Base-by-base conservation (phyloP, 805 yeast species). In the Yarrowia divulgata region DNA sequence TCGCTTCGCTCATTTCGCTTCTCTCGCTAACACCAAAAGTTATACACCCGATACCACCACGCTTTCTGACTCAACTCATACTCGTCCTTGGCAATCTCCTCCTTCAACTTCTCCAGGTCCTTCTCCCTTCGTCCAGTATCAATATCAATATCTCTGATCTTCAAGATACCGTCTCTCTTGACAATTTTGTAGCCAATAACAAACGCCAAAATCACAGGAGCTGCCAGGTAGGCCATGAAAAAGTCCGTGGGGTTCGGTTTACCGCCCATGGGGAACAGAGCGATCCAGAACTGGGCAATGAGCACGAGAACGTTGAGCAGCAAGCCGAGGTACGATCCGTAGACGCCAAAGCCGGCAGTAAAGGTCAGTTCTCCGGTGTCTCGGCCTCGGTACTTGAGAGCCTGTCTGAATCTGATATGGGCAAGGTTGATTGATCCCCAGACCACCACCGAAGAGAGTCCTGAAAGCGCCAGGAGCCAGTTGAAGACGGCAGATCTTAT, bases 321-420 rank as follows among this genome's bases (percentile, higher is more conserved):
- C 13, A 54, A 32, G 10, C 60, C 60, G 13, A 54, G 35, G 13
- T 54, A 54, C 8, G 45, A 37, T 14, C 60, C 60, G 14, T 54
- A 54, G 18, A 54, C 60, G 19, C 60, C 60, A 54, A 54, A 54
- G 0, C 60, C 60, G 4, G 60, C 60, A 0, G 60, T 14, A 18
- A 54, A 54, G 9, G 60, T 54, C 60, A 54, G 19, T 23, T 54
- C 60, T 1, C 45, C 19, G 9, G 34, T 54, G 14, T 54, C 43
- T 54, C 60, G 18, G 13, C 60, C 60, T 39, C 60, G 16, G 45
- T 54, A 54, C 45, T 37, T 39, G 35, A 54, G 60, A 8, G 60
- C 60, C 45, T 54, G 60, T 39, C 60, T 19, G 60, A 54, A 54
- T 39, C 60, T 19, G 45, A 54, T 54, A 12, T 54, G 60, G 35